These are phyloP conservation scores for Solanum arcanum DNA, from an alignment of 257 asterid genomes.

Conservation along the genomic window DNA sequence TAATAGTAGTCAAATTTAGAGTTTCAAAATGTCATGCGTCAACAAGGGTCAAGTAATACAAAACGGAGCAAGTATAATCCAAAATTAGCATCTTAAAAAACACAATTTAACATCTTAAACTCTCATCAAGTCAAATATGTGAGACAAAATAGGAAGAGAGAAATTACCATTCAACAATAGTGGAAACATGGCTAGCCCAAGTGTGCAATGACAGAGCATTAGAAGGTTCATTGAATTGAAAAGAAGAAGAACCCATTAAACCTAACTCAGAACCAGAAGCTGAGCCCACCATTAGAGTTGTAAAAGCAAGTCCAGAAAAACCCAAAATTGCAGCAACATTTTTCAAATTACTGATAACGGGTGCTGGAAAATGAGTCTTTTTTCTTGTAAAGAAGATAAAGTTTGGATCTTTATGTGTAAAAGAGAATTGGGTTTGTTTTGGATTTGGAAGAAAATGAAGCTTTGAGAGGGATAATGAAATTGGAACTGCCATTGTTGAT, in stretches of 20 bases:
- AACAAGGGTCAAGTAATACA: too few species aligned
- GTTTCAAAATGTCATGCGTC: background rate
- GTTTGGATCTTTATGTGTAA: slow-evolving; percentile 1
- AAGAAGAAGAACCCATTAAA: slow-evolving; percentile 11
- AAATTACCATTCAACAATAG: slow-evolving; percentile 85
- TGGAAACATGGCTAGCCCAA: slow-evolving; percentile 91
- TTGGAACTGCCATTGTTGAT: slow-evolving; percentile 18
- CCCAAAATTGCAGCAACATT: slow-evolving; percentile 27
- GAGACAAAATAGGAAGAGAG: background rate
- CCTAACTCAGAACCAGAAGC: slow-evolving; percentile 43
- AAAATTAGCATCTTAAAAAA: too few species aligned
- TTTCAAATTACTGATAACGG: slow-evolving; percentile 3
- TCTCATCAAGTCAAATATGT: background rate
- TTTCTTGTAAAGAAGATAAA: slow-evolving; percentile 5
- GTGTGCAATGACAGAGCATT: slow-evolving; percentile 95
- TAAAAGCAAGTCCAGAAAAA: slow-evolving; percentile 51
- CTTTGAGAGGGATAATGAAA: slow-evolving; percentile 14
- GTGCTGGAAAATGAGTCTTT: slow-evolving; percentile 6
- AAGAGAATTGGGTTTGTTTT: slow-evolving; percentile 1
- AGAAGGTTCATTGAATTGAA: slow-evolving; percentile 54
- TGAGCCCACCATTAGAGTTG: slow-evolving; percentile 35
- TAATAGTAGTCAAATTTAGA: background rate
- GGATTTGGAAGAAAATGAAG: slow-evolving; percentile 12
- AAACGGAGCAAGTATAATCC: background rate
- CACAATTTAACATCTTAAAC: background rate